Conservation (phyloP, 2,329 filamentous ascomycete species). For the Fusarium sp. region DNA sequence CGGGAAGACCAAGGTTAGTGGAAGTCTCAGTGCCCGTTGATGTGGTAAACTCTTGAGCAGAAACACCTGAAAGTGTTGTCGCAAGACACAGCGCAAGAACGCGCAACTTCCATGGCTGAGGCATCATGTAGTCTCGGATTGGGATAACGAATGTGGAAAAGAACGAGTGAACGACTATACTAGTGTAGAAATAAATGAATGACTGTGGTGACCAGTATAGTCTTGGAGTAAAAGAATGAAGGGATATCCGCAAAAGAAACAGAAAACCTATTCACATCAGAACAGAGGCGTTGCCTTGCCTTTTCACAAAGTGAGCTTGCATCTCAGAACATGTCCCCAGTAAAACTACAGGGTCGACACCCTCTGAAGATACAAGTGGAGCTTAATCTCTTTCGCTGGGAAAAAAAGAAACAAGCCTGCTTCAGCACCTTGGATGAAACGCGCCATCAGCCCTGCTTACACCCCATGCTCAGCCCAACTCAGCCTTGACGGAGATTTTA, state of each 20-base stretch:
- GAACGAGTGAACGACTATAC: slow-evolving; percentile 1
- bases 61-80: background rate
- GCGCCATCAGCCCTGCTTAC: background rate
- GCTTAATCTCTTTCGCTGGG: background rate
- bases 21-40: background rate
- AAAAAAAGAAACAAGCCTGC: slow-evolving; percentile 1
- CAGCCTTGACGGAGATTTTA: too few species aligned
- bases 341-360: background rate
- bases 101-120: slow-evolving; percentile 13
- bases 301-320: slow-evolving; percentile 10
- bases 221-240: background rate
- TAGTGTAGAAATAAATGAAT: background rate
- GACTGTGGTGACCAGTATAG: background rate
- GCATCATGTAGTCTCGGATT: slow-evolving; percentile 2
- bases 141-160: background rate
- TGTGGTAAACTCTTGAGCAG: slow-evolving; percentile 1
- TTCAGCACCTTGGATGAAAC: slow-evolving; percentile 6
- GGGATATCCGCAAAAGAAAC: background rate
- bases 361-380: background rate
- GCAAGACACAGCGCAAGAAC: slow-evolving; percentile 18
- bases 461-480: background rate
- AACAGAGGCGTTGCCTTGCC: background rate
- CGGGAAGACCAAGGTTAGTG: accelerated
- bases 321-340: too few species aligned
- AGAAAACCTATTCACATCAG: background rate